Conservation (phyloP, 805 yeast genomes). For the Teunomyces panamensis region DNA sequence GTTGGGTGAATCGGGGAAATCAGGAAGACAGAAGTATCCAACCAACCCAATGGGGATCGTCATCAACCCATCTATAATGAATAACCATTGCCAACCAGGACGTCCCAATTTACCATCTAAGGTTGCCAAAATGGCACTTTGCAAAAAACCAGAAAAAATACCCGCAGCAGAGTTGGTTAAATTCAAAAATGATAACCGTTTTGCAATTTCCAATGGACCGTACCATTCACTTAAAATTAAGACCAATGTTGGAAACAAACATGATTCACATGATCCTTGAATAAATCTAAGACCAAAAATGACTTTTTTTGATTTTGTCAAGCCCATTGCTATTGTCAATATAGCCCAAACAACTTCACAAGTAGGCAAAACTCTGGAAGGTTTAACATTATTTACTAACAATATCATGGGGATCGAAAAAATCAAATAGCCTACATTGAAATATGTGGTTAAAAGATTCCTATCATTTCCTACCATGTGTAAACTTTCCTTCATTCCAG, state of each 20-base stretch:
- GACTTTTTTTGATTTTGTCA: conserved; percentile 17
- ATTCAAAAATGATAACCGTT: conserved; percentile 1
- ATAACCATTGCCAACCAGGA: conserved; percentile 48
- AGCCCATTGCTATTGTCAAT: conserved; percentile 31
- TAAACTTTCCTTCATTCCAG: conserved; percentile 16
- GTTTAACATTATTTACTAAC: conserved; percentile 23
- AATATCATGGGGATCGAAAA: conserved; percentile 10
- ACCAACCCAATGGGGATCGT: conserved; percentile 33
- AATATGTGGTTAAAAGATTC: conserved; percentile 8
- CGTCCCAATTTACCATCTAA: conserved; percentile 39
- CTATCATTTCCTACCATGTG: conserved; percentile 16
- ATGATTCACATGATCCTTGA: conserved; percentile 24
- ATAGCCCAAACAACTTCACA: conserved; percentile 36
- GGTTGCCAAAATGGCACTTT: conserved; percentile 16
- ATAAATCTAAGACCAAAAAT: conserved; percentile 17
- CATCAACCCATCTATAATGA: conserved; percentile 33
- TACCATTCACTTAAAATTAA: conserved; percentile 21
- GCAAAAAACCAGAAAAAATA: conserved; percentile 17
- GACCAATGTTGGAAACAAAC: conserved; percentile 16
- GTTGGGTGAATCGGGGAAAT: conserved; percentile 21
- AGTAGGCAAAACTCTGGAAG: conserved; percentile 27
- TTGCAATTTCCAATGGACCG: conserved; percentile 16
- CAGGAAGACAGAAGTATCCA: conserved; percentile 48
- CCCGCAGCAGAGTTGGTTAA: conserved; percentile 6
- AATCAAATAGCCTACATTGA: conserved; percentile 11